Conservation (phyloP, 306 rosid species). For the Fragaria ananassa region DNA sequence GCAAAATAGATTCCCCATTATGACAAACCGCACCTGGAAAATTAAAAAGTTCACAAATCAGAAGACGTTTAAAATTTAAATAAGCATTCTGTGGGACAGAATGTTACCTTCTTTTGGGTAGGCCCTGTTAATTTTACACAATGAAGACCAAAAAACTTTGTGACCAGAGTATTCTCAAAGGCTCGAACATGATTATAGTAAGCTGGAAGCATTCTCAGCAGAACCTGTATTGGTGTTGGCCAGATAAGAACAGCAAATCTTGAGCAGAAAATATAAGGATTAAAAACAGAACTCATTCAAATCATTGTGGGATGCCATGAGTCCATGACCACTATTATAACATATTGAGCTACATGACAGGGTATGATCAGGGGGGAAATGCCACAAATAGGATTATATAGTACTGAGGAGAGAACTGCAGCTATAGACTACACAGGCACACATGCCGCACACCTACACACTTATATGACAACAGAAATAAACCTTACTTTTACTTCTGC, state of each 20-base stretch:
- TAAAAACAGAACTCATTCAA: background rate
- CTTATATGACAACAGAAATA: background rate
- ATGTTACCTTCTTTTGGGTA: slow-evolving; percentile 77
- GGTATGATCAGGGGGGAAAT: background rate
- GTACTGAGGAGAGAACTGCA: background rate
- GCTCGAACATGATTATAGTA: slow-evolving; percentile 82
- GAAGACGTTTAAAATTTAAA: background rate
- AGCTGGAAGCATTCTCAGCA: slow-evolving; percentile 89
- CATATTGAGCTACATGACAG: background rate
- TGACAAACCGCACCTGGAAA: slow-evolving; percentile 86
- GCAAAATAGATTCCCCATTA: slow-evolving; percentile 93
- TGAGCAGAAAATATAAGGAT: slow-evolving; percentile 9
- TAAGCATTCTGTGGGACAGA: slow-evolving; percentile 10
- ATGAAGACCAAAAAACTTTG: slow-evolving; percentile 87
- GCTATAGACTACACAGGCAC: background rate
- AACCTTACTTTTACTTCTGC: slow-evolving; percentile 88
- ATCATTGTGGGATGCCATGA: background rate
- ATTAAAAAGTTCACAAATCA: slow-evolving; percentile 10
- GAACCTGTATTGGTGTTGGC: slow-evolving; percentile 54
- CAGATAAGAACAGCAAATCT: slow-evolving; percentile 24
- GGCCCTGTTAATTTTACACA: slow-evolving; percentile 77
- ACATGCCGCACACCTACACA: background rate
- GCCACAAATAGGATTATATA: background rate
- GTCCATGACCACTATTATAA: background rate
- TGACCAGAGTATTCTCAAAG: slow-evolving; percentile 85